Evolutionary conservation across 169 alveolate genomes (phyloP).

Genomic region (Theileria parva): DNA sequence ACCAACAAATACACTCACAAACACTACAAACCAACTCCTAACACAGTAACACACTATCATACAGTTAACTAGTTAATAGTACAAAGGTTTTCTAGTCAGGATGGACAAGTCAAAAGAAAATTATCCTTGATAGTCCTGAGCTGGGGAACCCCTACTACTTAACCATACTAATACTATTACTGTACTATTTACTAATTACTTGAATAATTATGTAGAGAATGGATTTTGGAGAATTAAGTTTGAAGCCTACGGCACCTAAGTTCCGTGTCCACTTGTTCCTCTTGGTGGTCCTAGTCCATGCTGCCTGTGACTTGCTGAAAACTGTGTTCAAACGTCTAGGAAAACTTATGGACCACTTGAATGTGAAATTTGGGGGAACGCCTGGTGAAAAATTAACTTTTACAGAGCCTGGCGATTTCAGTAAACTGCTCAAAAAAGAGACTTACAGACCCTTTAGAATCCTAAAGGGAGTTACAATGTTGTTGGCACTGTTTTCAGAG

Average conservation of each 20-base stretch:
- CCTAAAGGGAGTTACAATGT: conserved; percentile 5
- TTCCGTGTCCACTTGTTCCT: conserved; percentile 4
- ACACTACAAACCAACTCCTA: background rate
- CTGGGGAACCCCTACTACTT: too few species aligned
- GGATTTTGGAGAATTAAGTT: background rate
- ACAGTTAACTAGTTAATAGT: too few species aligned
- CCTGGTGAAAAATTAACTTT: background rate
- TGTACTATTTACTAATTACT: too few species aligned
- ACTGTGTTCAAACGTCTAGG: background rate
- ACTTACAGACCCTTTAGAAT: background rate
- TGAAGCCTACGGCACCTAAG: background rate
- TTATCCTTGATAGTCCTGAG: too few species aligned
- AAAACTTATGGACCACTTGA: background rate
- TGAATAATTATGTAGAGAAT: background rate
- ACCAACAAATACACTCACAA: conserved; percentile 36
- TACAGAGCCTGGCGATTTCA: background rate
- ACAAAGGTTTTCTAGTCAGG: too few species aligned
- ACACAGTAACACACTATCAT: too few species aligned
- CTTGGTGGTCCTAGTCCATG: background rate
- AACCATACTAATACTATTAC: too few species aligned
- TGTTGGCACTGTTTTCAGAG: conserved; percentile 11
- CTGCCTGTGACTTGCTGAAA: background rate
- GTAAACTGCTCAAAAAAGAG: background rate
- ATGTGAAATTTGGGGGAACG: background rate
- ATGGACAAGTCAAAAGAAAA: too few species aligned